Conservation (phyloP, 164 flowering plant species). For the Hamamelis virginiana region DNA sequence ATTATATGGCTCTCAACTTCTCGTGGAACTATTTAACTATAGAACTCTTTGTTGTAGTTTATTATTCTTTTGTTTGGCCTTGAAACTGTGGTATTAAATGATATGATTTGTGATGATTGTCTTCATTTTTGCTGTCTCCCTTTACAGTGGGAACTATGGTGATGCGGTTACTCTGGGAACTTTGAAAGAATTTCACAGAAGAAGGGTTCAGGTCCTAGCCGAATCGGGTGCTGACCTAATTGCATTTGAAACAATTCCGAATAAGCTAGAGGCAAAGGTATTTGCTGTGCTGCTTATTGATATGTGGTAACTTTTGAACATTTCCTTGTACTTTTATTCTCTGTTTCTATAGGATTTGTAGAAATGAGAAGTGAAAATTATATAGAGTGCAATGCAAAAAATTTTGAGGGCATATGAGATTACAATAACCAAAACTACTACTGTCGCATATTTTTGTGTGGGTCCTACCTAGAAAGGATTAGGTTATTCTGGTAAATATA, state of each 20-base stretch:
- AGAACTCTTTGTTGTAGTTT: too few relatives aligned
- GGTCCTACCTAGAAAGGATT: too few relatives aligned
- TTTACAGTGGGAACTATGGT: slow-evolving; percentile 76
- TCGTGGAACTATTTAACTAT: too few relatives aligned
- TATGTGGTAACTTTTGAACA: too few relatives aligned
- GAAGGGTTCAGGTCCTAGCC: slow-evolving; percentile 82
- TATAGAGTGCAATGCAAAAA: too few relatives aligned
- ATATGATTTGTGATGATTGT: neutral
- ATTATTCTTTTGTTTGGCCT: too few relatives aligned
- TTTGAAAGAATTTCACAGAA: slow-evolving; percentile 82
- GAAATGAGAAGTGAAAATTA: neutral
- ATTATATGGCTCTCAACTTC: too few relatives aligned
- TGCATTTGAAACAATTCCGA: slow-evolving; percentile 94
- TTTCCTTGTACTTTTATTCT: too few relatives aligned
- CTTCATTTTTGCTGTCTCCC: neutral
- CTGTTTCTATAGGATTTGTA: neutral
- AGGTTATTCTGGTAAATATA: too few relatives aligned
- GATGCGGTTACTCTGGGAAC: slow-evolving; percentile 45
- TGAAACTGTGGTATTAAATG: neutral
- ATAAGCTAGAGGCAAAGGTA: slow-evolving; percentile 92
- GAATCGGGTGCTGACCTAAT: slow-evolving; percentile 82
- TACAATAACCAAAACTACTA: too few relatives aligned
- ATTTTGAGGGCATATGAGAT: too few relatives aligned
- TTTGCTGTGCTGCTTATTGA: neutral
- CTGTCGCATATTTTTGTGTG: too few relatives aligned